Percentiles rank a stretch among this genome's conserved stretches.
These are phyloP conservation scores for Botrytis deweyae DNA, from an alignment of 2,329 filamentous ascomycete species.

Conservation along the genomic window DNA sequence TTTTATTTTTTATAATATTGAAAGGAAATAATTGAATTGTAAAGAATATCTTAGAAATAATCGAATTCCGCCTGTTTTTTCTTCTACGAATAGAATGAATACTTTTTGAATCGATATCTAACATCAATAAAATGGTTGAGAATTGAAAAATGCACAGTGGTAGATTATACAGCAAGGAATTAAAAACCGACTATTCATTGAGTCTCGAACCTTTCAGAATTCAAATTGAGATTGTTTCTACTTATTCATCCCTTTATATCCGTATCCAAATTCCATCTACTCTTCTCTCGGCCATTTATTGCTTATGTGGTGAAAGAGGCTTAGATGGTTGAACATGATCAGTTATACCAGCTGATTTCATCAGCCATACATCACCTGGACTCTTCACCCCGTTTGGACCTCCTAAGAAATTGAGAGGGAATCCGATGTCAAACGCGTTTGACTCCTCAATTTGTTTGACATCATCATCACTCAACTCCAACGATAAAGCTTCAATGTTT, in stretches of 20 bases:
- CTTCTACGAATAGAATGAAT: no score
- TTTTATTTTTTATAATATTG: no score
- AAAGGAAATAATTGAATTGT: no score
- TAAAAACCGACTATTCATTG: no score
- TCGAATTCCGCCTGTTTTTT: no score
- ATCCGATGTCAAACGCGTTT: slow-evolving; percentile 62
- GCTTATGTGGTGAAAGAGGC: background rate
- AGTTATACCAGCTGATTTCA: slow-evolving; percentile 46
- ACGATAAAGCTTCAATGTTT: slow-evolving; percentile 66
- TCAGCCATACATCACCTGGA: slow-evolving; percentile 38
- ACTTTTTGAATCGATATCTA: no score
- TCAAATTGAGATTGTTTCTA: background rate
- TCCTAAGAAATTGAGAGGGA: slow-evolving; percentile 62
- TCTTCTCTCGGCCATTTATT: background rate
- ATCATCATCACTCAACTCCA: slow-evolving; percentile 60
- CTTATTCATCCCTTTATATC: background rate
- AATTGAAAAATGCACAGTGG: no score
- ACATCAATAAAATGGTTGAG: no score
- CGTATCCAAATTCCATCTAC: background rate
- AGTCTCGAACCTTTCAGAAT: no score
- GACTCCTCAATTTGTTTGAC: slow-evolving; percentile 65
- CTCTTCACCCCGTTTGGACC: slow-evolving; percentile 26
- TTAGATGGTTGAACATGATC: slow-evolving; percentile 49
- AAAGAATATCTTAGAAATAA: no score
- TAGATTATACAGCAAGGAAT: no score